Percentiles rank a stretch among this genome's conserved stretches.
Evolutionary conservation across 139 green algal species (phyloP).

Genomic region (Monoraphidium neglectum): DNA sequence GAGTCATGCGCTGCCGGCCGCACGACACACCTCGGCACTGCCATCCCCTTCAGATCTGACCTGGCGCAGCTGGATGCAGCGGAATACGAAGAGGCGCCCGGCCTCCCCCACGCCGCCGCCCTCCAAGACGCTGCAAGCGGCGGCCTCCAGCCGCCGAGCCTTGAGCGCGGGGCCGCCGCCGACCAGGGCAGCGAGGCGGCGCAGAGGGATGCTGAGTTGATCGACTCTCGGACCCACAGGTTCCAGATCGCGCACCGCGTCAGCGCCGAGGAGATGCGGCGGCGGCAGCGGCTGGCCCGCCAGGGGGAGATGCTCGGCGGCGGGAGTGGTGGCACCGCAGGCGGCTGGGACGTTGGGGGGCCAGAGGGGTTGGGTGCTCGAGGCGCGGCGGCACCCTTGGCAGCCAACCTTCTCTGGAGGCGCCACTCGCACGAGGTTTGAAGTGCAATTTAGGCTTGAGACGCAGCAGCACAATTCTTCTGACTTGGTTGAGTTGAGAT

Average conservation of each 20-base stretch:
- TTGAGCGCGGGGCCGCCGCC: neutral
- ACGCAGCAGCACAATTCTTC: neutral
- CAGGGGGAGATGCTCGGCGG: neutral
- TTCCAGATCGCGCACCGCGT: conserved; percentile 38
- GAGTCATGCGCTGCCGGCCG: too few species aligned
- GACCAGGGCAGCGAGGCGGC: neutral
- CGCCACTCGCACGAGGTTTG: neutral
- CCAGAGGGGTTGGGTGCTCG: neutral
- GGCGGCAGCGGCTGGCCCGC: neutral
- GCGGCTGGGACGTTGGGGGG: neutral
- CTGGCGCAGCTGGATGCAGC: conserved; percentile 69
- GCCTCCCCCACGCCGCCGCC: conserved; percentile 11
- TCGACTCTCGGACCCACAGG: conserved; percentile 11
- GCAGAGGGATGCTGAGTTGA: conserved; percentile 15
- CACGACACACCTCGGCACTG: neutral
- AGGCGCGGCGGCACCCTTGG: neutral
- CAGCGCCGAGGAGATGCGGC: conserved; percentile 17
- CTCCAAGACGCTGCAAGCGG: neutral
- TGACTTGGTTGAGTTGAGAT: too few species aligned
- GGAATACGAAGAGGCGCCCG: conserved; percentile 58
- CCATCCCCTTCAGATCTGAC: conserved; percentile 6
- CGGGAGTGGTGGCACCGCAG: neutral
- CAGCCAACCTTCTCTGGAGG: neutral
- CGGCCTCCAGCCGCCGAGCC: neutral
- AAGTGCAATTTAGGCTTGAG: neutral